Conservation (phyloP, 371 early-diverging fungal species). For the Chytridium lagenaria region DNA sequence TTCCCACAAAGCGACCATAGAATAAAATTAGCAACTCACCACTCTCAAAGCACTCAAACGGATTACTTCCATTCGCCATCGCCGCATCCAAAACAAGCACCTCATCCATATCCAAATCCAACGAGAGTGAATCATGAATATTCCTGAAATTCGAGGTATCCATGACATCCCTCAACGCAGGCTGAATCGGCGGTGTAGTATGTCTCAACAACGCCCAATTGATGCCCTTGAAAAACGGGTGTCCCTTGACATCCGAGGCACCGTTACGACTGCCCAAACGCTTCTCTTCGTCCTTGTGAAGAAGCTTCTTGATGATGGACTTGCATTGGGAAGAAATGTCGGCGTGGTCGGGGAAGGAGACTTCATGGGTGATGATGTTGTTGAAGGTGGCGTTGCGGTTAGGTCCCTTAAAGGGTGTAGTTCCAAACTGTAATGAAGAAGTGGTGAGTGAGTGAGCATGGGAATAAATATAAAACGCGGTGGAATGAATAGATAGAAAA, state of each 20-base stretch:
- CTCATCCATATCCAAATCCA: constrained; percentile 61
- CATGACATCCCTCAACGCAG: constrained; percentile 60
- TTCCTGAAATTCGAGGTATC: constrained; percentile 76
- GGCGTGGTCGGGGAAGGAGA: constrained; percentile 64
- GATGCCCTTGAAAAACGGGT: constrained; percentile 89
- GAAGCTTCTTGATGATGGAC: constrained; percentile 77
- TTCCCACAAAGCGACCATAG: not conserved
- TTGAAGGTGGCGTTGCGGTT: constrained; percentile 85
- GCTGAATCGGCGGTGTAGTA: constrained; percentile 88
- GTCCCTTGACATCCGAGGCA: constrained; percentile 92
- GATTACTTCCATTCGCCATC: constrained; percentile 28
- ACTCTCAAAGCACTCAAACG: constrained; percentile 48
- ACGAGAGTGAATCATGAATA: constrained; percentile 66
- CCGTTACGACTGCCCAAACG: constrained; percentile 89
- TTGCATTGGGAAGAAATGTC: constrained; percentile 68
- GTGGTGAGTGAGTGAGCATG: too few relatives aligned
- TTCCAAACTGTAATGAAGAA: constrained; percentile 63
- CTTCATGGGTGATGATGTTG: constrained; percentile 79
- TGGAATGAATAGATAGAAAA: too few relatives aligned
- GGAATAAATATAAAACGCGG: too few relatives aligned
- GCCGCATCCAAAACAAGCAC: constrained; percentile 1
- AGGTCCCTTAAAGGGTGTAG: constrained; percentile 93
- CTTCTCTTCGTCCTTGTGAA: constrained; percentile 84
- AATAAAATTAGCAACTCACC: constrained; percentile 24
- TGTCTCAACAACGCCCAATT: constrained; percentile 94